phyloP scores from a whole-genome alignment of 169 alveolate species.

The Plasmodium fragile region DNA sequence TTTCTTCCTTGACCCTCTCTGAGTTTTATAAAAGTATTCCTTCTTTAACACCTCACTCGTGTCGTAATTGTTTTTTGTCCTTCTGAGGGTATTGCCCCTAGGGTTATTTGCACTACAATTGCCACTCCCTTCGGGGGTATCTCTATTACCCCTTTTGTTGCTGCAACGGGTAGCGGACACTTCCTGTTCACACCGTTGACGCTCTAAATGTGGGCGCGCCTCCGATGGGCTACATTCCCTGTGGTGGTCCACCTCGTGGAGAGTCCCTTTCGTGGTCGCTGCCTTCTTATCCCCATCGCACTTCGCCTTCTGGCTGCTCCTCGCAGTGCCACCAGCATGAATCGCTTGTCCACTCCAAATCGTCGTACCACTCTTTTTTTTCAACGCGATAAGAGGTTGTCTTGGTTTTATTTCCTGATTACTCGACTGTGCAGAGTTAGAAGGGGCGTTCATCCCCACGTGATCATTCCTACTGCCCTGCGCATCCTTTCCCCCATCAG shows the following conservation, averaged over 20 bases:
- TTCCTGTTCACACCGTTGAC: not conserved
- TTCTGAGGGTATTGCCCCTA: not conserved
- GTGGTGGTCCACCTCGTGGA: not conserved
- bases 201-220: not conserved
- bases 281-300: not conserved
- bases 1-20: not conserved
- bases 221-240: not conserved
- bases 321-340: not conserved
- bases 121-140: not conserved
- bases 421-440: not conserved
- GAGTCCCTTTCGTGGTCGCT: not conserved
- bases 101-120: not conserved
- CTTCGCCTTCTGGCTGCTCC: not conserved
- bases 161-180: not conserved
- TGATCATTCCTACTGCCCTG: not conserved
- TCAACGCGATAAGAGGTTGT: not conserved
- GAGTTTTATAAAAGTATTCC: slow-evolving; percentile 13
- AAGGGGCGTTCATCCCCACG: not conserved
- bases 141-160: not conserved
- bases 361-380: not conserved
- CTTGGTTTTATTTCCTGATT: not conserved
- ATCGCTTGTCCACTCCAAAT: not conserved
- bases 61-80: slow-evolving; percentile 52
- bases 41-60: slow-evolving; percentile 63
- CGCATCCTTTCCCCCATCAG: not conserved